Evolutionary conservation across 148 eudicot genomes (phyloP), one percentile per base, ranked within the genome.

Genomic region (Rhododendron ferrugineum): DNA sequence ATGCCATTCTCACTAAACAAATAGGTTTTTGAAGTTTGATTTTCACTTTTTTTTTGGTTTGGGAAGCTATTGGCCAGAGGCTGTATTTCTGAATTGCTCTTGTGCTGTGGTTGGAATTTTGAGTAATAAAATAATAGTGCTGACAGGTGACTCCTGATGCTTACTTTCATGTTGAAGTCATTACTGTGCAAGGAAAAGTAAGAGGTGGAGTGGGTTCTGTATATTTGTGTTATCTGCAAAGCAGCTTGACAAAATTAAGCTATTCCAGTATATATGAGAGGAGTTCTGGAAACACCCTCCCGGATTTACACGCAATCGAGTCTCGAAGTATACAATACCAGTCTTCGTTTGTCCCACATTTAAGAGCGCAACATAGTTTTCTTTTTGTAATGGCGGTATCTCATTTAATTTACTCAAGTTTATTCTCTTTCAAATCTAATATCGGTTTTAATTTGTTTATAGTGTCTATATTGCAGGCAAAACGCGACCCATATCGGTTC

Each of bases 401-500:
- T 76, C 30, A 46, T 79, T 4, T 78, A 58, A 47, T 49, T 75
- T 66, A n/a, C 40, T 23, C 42, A 44, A 28, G 50, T 56, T 15
- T 72, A 8, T 58, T 62, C 37, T 34, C n/a, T 47, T 83, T 44
- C 75, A 26, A 52, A 42, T 52, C 54, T 28, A 8, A 20, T 64
- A 23, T 4, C 30, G 23, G 15, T 40, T 74, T 60, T 77, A 36
- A 46, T 42, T 82, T 50, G 46, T 52, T 78, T 50, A 34, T 42
- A 26, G 42, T n/a, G 28, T 87, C 58, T 86, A 75, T 50, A 79
- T 91, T 94, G 91, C 96, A 97, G 99, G 99, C 98, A 75, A 97
- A 97, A 90, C 91, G 99, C 77, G 98, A 97, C 91, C 98, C 99
- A 80, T 97, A 95, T 85, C 93, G 99, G 84, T 97, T 89, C 81